Evolutionary conservation across 2,329 filamentous ascomycete genomes (phyloP), one percentile per base, ranked within the genome.

Genomic region (Xylaria sp.): DNA sequence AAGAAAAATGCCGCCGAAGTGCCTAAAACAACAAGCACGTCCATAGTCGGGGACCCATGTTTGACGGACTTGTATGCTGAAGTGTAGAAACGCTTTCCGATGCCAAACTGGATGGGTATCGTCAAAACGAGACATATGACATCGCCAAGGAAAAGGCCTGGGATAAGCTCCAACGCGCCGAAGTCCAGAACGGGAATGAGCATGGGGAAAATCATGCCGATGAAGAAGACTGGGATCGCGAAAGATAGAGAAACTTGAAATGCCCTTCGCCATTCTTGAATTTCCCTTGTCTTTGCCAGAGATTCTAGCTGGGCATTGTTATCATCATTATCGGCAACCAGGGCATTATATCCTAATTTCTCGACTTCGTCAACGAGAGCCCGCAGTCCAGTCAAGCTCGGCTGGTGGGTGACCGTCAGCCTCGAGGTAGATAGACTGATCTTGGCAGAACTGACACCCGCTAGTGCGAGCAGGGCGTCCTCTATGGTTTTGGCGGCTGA

Each of bases 1-100:
- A 97, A 99, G 73, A 96, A 94, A 77, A 97, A 99, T 18, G 94
- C 94, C 19, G 92, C 89, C 0, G 92, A 96, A 6, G 94, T 99
- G 48, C 94, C 94, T 17, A 99, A 77, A 53, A 96, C 90, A 48
- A 99, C 90, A 19, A 99, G 81, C 1, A 97, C 94, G 69, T 99
- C 94, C 94, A 99, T 99, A 1, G 94, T 99, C 0, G 94, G 93
- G 4, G 92, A 90, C 18, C 86, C 84, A 71, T 99, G 94, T 73
- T 89, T 91, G 64, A 99, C 71, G 1, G 92, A 96, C 71, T 95
- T 96, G 75, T 84, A 97, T n/a, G 93, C 92, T 21, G 91, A 94
- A 54, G 88, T 72, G 70, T 99, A 99, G 71, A 97, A 99, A 13
- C 94, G 89, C 73, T 87, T 92, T 60, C 94, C 94, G 66, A 99